Conservation (phyloP, 192 early-diverging fungal genomes). For the Coemansia sp. region DNA sequence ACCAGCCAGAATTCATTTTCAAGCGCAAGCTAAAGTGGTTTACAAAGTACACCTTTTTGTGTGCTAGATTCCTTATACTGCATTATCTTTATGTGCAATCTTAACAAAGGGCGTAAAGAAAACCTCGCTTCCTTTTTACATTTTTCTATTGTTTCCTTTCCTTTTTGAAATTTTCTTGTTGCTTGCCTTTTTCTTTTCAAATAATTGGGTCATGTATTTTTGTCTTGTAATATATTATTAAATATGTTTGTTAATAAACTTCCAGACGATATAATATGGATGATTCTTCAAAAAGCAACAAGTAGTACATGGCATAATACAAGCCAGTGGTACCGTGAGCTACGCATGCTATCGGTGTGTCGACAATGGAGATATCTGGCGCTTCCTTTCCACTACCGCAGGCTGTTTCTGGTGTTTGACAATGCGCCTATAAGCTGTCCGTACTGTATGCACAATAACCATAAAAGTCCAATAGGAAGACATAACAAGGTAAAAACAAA, state of each 20-base stretch:
- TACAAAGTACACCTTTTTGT: too few species aligned
- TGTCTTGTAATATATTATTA: too few species aligned
- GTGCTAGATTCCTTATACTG: too few species aligned
- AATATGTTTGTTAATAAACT: neutral
- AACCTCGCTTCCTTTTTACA: too few species aligned
- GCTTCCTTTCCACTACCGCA: neutral
- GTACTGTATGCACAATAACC: neutral
- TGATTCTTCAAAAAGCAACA: neutral
- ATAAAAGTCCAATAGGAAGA: neutral
- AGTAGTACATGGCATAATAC: neutral
- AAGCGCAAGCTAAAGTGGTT: too few species aligned
- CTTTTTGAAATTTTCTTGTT: too few species aligned
- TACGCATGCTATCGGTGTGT: neutral
- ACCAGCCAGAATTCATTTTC: too few species aligned
- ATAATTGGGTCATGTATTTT: too few species aligned
- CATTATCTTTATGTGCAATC: too few species aligned
- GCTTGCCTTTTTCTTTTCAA: too few species aligned
- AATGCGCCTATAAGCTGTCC: neutral
- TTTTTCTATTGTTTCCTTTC: too few species aligned
- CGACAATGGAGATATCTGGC: constrained; percentile 5
- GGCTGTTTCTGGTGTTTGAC: neutral
- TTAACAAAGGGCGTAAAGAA: too few species aligned
- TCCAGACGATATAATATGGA: neutral
- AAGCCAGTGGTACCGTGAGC: neutral
- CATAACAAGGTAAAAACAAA: constrained; percentile 1